Conservation (phyloP, 2,329 filamentous ascomycete species). For the Fusarium sp. region DNA sequence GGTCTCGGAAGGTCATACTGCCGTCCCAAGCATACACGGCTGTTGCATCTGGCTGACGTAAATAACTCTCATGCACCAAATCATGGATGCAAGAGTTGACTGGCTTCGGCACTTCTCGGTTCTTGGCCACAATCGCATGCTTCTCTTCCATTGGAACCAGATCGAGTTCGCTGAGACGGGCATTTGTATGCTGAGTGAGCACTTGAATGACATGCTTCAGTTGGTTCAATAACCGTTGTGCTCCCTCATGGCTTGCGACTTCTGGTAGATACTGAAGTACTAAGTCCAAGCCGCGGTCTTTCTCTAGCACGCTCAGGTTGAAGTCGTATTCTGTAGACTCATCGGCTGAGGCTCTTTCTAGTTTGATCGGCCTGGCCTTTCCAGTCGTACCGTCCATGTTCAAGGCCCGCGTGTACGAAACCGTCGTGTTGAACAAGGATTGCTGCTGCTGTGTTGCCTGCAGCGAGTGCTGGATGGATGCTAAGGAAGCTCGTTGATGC, state of each 20-base stretch:
- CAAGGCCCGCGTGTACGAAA: not conserved
- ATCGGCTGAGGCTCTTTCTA: constrained; percentile 6
- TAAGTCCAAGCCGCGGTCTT: not conserved
- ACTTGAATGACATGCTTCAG: not conserved
- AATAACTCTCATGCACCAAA: too few relatives aligned
- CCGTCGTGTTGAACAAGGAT: not conserved
- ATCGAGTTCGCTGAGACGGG: not conserved
- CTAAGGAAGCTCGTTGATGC: not conserved
- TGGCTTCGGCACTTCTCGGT: not conserved
- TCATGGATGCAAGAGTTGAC: not conserved
- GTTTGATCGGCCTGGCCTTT: fast-evolving
- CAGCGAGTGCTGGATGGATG: not conserved
- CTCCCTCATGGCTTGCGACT: not conserved
- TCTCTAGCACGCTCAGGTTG: constrained; percentile 4
- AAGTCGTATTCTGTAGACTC: constrained; percentile 11
- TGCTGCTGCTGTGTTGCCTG: not conserved
- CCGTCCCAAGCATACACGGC: not conserved
- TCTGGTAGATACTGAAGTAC: not conserved
- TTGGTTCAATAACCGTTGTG: not conserved
- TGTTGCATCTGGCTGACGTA: too few relatives aligned
- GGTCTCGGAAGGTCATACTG: not conserved
- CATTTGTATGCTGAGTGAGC: not conserved
- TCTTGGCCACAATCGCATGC: not conserved
- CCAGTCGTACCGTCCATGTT: not conserved
- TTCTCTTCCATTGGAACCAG: not conserved